These are phyloP conservation scores for Tolypocladium ophioglossoides DNA, from an alignment of 2,329 filamentous ascomycete species.

Conservation along the genomic window DNA sequence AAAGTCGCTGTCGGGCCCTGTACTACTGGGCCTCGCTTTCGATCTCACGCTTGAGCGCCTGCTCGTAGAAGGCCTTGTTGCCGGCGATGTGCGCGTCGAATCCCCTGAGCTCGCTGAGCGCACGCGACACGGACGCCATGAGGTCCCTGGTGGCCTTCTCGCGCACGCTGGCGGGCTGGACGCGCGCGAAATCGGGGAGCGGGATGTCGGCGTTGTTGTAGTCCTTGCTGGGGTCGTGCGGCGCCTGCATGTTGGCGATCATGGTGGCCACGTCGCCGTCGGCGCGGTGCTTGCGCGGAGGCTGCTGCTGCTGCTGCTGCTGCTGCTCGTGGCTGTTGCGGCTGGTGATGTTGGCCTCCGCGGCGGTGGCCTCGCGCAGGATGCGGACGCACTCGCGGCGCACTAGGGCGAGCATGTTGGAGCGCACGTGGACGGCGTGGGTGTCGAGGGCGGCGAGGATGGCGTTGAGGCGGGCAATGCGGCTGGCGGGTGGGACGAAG, in stretches of 20 bases:
- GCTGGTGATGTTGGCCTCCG: slow-evolving; percentile 3
- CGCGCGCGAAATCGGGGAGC: slow-evolving; percentile 7
- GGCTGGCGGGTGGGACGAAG: slow-evolving; percentile 5
- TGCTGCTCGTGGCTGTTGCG: background rate
- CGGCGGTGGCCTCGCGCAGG: slow-evolving; percentile 9
- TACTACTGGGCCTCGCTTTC: slow-evolving; percentile 3
- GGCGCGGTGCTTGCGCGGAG: background rate
- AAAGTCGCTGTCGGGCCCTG: background rate
- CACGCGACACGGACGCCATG: slow-evolving; percentile 10
- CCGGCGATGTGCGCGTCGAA: slow-evolving; percentile 14
- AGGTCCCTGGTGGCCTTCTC: slow-evolving; percentile 11
- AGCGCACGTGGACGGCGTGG: slow-evolving; percentile 16
- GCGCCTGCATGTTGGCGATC: slow-evolving; percentile 19
- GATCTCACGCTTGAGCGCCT: slow-evolving; percentile 12
- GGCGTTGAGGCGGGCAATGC: slow-evolving; percentile 9
- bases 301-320: background rate
- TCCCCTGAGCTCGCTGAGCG: slow-evolving; percentile 8
- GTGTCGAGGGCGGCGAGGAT: slow-evolving; percentile 11
- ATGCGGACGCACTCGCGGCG: slow-evolving; percentile 22
- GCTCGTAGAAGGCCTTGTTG: slow-evolving; percentile 8
- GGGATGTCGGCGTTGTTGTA: slow-evolving; percentile 7
- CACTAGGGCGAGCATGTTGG: slow-evolving; percentile 18
- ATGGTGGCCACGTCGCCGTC: slow-evolving; percentile 11
- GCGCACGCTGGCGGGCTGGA: slow-evolving; percentile 7
- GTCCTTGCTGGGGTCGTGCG: background rate